A percentile compares a stretch with the other conserved stretches of the same genome.
These are phyloP conservation scores for Mycena venus DNA, from an alignment of 768 basidiomycete species.

Conservation along the genomic window DNA sequence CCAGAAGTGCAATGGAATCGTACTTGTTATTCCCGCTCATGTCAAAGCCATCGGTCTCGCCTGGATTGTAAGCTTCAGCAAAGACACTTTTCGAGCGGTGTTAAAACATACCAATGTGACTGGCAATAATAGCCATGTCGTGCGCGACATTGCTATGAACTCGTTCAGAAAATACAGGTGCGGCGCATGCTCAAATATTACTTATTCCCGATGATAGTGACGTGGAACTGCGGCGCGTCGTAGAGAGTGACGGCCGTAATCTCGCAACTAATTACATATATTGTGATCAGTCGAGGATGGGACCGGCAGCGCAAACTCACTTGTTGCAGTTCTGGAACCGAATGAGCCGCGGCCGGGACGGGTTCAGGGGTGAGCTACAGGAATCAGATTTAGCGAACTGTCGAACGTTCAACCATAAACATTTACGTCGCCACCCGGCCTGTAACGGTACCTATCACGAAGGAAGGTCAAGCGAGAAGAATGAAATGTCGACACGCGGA, in stretches of 20 bases:
- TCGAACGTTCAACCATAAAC: not conserved
- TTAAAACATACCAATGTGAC: slow-evolving; percentile 30
- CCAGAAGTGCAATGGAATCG: not conserved
- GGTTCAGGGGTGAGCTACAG: slow-evolving; percentile 34
- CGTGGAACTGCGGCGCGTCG: slow-evolving; percentile 41
- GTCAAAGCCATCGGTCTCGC: slow-evolving; percentile 43
- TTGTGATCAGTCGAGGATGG: not conserved
- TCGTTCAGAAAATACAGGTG: not conserved
- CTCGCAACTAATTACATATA: slow-evolving; percentile 32
- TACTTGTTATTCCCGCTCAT: slow-evolving; percentile 43
- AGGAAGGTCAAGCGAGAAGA: not conserved
- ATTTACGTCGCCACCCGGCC: slow-evolving; percentile 34
- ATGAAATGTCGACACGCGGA: not conserved
- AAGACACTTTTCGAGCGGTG: not conserved
- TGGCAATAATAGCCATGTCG: slow-evolving; percentile 39
- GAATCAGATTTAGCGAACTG: not conserved
- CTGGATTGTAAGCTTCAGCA: not conserved
- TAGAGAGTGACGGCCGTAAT: slow-evolving; percentile 36
- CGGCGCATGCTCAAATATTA: not conserved
- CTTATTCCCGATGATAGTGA: slow-evolving; percentile 39
- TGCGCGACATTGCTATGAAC: slow-evolving; percentile 38
- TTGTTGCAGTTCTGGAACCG: slow-evolving; percentile 42
- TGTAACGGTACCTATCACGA: slow-evolving; percentile 32
- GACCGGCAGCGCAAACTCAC: not conserved
- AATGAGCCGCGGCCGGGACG: slow-evolving; percentile 39